phyloP scores from a whole-genome alignment of 176 grass and related monocot species.

The Aegilops bicornis region DNA sequence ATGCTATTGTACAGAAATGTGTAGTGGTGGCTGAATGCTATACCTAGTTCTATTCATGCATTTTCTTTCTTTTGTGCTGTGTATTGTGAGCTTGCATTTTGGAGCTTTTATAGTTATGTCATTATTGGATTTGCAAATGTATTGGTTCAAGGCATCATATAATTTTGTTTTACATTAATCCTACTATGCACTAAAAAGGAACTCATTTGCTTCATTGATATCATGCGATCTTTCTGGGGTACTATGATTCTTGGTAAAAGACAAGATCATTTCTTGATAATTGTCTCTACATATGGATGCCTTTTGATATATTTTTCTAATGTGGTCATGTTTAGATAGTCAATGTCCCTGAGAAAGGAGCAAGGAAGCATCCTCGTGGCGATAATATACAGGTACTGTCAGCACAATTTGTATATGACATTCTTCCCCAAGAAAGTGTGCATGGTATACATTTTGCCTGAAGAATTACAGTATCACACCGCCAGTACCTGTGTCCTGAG shows the following conservation, averaged over 20 bases:
- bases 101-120: conserved; percentile 3
- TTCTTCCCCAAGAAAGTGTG: background rate
- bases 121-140: background rate
- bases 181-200: background rate
- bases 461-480: background rate
- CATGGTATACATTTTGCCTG: conserved; percentile 1
- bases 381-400: conserved; percentile 94
- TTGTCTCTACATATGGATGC: background rate
- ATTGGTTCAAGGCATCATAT: background rate
- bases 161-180: background rate
- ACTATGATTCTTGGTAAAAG: background rate
- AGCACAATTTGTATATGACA: conserved; percentile 21
- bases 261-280: background rate
- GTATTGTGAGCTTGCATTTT: background rate
- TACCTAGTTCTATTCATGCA: background rate
- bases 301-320: conserved; percentile 29
- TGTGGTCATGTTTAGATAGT: conserved; percentile 65
- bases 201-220: background rate
- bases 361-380: conserved; percentile 90
- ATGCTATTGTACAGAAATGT: conserved; percentile 11
- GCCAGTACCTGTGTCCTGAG: conserved; percentile 2
- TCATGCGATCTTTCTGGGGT: background rate
- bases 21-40: background rate
- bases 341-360: conserved; percentile 92
- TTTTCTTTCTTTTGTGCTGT: background rate